phyloP scores from a whole-genome alignment of 2,329 filamentous ascomycete genomes.

The Alternaria ethzedia region DNA sequence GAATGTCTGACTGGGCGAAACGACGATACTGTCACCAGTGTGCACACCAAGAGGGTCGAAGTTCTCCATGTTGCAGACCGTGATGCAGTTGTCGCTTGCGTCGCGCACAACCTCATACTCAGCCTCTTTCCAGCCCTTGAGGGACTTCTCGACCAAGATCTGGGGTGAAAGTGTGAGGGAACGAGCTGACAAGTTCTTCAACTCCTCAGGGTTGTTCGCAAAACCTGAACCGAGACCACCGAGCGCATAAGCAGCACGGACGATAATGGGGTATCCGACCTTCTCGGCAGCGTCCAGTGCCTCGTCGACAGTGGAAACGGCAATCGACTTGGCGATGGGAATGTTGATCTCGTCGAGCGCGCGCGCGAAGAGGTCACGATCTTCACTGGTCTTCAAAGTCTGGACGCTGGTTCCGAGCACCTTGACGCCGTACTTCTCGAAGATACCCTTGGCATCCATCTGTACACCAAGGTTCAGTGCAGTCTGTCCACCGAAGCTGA shows the following conservation, averaged over 20 bases:
- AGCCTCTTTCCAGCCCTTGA: slow-evolving; percentile 99
- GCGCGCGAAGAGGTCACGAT: slow-evolving; percentile 94
- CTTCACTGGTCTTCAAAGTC: slow-evolving; percentile 92
- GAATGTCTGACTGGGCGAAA: slow-evolving; percentile 94
- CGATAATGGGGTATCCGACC: slow-evolving; percentile 96
- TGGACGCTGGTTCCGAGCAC: slow-evolving; percentile 94
- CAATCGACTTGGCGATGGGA: slow-evolving; percentile 94
- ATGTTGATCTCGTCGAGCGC: slow-evolving; percentile 97
- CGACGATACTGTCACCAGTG: slow-evolving; percentile 98
- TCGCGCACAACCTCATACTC: slow-evolving; percentile 99
- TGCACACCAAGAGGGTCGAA: slow-evolving; percentile 97
- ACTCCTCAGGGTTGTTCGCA: slow-evolving; percentile 90
- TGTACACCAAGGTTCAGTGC: slow-evolving; percentile 95
- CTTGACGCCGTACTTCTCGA: slow-evolving; percentile 93
- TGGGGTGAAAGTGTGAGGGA: slow-evolving; percentile 94
- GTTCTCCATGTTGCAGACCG: slow-evolving; percentile 99
- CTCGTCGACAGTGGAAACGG: slow-evolving; percentile 88
- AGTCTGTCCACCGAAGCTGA: slow-evolving; percentile 97
- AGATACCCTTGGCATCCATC: slow-evolving; percentile 95
- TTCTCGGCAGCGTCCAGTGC: slow-evolving; percentile 84
- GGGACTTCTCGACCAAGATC: slow-evolving; percentile 96
- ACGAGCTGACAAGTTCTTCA: slow-evolving; percentile 89
- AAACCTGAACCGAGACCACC: slow-evolving; percentile 97
- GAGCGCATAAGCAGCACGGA: slow-evolving; percentile 94
- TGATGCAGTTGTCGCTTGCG: slow-evolving; percentile 98